These are phyloP conservation scores for Argentina anserina DNA, from an alignment of 306 rosid species.

Conservation along the genomic window DNA sequence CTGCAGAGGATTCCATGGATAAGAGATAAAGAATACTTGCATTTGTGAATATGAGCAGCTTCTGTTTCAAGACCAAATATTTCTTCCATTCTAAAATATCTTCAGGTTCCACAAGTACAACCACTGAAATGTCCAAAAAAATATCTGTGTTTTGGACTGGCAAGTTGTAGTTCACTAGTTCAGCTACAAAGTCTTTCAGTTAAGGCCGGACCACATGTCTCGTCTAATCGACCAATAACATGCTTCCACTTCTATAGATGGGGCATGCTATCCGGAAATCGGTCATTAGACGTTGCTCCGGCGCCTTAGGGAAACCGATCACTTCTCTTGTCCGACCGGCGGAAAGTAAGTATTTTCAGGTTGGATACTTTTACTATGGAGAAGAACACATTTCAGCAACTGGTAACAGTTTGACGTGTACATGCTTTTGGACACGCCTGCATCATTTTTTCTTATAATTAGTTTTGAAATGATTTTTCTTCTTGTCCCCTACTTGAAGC, in stretches of 20 bases:
- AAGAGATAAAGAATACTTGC: neutral
- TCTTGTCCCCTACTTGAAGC: constrained; percentile 2
- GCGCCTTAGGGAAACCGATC: neutral
- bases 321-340: neutral
- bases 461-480: neutral
- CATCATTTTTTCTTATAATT: neutral
- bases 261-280: neutral
- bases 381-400: neutral
- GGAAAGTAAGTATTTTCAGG: neutral
- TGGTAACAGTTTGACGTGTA: neutral
- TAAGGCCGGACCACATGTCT: neutral
- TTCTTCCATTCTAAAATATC: constrained; percentile 34
- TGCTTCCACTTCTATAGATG: neutral
- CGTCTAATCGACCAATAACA: neutral
- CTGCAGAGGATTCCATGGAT: constrained; percentile 62
- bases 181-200: neutral
- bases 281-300: neutral
- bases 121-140: constrained; percentile 21
- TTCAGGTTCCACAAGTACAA: constrained; percentile 1
- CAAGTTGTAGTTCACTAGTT: neutral
- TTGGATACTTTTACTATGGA: neutral
- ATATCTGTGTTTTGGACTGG: constrained; percentile 29
- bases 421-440: neutral
- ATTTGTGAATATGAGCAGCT: constrained; percentile 1
- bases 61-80: neutral